Conservation (phyloP, 371 early-diverging fungal species). For the Mucor velutinosus region DNA sequence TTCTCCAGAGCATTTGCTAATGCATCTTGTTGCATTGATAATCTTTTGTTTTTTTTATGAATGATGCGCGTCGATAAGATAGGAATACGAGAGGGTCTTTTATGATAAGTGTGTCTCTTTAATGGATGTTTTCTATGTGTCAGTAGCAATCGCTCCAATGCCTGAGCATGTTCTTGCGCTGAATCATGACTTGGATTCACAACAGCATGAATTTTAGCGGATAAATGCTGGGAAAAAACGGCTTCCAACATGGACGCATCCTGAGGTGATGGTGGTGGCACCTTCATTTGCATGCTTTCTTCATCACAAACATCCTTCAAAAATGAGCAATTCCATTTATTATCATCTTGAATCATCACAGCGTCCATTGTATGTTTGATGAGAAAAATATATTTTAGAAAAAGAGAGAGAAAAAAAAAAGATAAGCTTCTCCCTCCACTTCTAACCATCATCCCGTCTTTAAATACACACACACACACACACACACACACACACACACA, state of each 20-base stretch:
- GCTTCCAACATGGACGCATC: constrained; percentile 10
- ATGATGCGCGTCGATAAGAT: constrained; percentile 14
- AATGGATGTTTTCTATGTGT: background rate
- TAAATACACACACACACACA: background rate
- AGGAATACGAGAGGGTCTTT: constrained; percentile 17
- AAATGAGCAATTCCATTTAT: constrained; percentile 2
- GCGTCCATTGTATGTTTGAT: background rate
- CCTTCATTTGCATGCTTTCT: background rate
- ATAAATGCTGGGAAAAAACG: constrained; percentile 13
- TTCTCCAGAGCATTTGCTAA: background rate
- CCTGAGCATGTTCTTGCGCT: constrained; percentile 4
- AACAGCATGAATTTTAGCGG: constrained; percentile 8
- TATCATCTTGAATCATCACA: constrained; percentile 12
- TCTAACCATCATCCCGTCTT: background rate
- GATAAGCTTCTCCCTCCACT: background rate
- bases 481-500: no score
- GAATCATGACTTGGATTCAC: background rate
- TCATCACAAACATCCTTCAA: background rate
- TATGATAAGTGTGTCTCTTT: background rate
- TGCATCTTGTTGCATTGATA: constrained; percentile 8
- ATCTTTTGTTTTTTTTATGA: constrained; percentile 7
- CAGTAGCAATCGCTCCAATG: constrained; percentile 3
- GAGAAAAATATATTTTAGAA: background rate
- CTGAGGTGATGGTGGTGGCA: constrained; percentile 18
- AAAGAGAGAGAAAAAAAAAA: background rate